Evolutionary conservation across 257 asterid genomes (phyloP).

Genomic region (Penstemon davidsonii): DNA sequence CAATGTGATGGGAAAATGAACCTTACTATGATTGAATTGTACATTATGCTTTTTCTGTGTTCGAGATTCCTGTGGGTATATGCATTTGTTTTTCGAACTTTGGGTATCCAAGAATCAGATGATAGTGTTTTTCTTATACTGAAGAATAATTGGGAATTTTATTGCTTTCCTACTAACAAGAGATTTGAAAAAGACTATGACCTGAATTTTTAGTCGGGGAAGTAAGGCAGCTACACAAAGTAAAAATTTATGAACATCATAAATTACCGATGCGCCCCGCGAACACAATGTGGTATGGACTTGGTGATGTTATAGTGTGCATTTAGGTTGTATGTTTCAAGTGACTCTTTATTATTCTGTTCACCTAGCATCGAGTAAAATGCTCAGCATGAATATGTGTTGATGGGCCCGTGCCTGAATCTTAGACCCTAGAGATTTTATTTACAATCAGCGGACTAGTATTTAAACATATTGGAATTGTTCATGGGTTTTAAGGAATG

Average conservation of each 20-base stretch:
- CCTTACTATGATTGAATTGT: neutral
- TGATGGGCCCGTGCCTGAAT: neutral
- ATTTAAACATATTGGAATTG: neutral
- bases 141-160: conserved; percentile 5
- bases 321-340: conserved; percentile 9
- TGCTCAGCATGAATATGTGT: neutral
- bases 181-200: conserved; percentile 6
- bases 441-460: neutral
- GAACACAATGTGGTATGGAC: neutral
- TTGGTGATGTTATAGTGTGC: conserved; percentile 13
- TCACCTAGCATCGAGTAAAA: conserved; percentile 6
- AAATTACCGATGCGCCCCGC: neutral
- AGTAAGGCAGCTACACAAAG: neutral
- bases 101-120: neutral
- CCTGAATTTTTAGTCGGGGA: too few species aligned
- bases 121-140: neutral
- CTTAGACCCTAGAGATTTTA: neutral
- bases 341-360: neutral
- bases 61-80: conserved; percentile 7
- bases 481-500: conserved; percentile 3
- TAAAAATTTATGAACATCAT: neutral
- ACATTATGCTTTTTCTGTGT: neutral
- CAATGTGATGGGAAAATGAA: neutral
- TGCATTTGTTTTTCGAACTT: conserved; percentile 4
- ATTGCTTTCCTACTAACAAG: neutral